phyloP scores from a whole-genome alignment of 352 stramenopile species.

The Phytophthora niederhauseri region DNA sequence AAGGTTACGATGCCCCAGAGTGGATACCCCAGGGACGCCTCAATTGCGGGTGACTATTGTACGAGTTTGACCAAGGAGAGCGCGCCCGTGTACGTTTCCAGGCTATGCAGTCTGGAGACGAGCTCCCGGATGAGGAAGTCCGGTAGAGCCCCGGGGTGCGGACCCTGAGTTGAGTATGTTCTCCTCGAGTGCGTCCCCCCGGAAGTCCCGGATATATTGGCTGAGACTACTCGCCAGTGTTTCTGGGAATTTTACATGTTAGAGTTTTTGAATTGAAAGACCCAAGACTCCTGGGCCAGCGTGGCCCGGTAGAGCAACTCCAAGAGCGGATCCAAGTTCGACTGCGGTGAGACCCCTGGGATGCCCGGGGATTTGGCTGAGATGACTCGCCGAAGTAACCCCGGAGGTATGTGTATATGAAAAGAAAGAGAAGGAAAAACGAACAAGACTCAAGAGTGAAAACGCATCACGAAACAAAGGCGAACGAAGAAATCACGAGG shows the following conservation, averaged over 20 bases:
- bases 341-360: neutral
- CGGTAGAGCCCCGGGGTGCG: neutral
- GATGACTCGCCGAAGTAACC: neutral
- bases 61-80: slow-evolving; percentile 9
- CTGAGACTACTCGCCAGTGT: neutral
- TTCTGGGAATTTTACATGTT: neutral
- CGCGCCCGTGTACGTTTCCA: neutral
- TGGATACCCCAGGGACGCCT: neutral
- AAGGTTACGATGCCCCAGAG: neutral
- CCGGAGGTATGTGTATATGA: neutral
- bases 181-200: neutral
- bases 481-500: neutral
- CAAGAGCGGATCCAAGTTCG: neutral
- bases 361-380: neutral
- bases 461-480: neutral
- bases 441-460: neutral
- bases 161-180: neutral
- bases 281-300: neutral
- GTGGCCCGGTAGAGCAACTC: neutral
- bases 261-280: neutral
- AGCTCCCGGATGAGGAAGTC: neutral
- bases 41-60: neutral
- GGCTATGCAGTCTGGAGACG: slow-evolving; percentile 1
- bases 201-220: too few relatives aligned
- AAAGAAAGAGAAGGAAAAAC: neutral